Base-by-base conservation (phyloP, 2,329 filamentous ascomycete genomes). In the Claviceps capensis region DNA sequence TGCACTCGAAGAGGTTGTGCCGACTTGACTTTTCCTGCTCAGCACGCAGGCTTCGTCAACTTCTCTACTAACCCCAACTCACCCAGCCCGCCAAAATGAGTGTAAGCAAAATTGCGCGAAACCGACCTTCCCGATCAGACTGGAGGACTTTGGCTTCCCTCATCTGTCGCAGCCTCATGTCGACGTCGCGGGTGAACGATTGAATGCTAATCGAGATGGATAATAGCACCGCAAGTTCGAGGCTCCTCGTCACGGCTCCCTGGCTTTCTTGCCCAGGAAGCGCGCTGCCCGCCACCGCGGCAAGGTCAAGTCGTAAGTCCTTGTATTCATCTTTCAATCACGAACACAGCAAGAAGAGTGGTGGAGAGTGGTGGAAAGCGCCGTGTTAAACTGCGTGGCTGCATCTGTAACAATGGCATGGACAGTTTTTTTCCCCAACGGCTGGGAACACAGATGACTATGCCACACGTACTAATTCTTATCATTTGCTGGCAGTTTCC, bases 251-350 rank as follows among this genome's bases (percentile, higher is more conserved):
- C 91, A 97, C 79, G 93, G 91, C 72, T 90, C 86, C 70, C 79
- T 97, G 73, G 86, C 86, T 65, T 91, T 82, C 77, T 75, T 93
- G 69, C 87, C 87, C 61, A 77, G 87, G 70, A 96, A 96, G 88
- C 85, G 91, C 71, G 88, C 89, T 68, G 81, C 89, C 73, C 83
- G 90, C 69, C 90, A 97, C 78, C 80, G 91, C 67, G 91, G 91
- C 74, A 95, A 95, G 82, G 91, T 96, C 72, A 96, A 96, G 88
- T 89, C 85, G 89, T 95, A 79, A 82, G 82, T 81, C 4, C 22
- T 22, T 4, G 4, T 22, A 22, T 22, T 22, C 22, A 22, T 22
- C 22, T 4, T 22, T 22, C 22, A 22, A 22, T 22, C 22, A 4
- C 4, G 22, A 4, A 22, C 22, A 22, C 22, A 22, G 22, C 22